These are phyloP conservation scores for Leucogyrophana mollusca DNA, from an alignment of 768 basidiomycete genomes.

Conservation along the genomic window DNA sequence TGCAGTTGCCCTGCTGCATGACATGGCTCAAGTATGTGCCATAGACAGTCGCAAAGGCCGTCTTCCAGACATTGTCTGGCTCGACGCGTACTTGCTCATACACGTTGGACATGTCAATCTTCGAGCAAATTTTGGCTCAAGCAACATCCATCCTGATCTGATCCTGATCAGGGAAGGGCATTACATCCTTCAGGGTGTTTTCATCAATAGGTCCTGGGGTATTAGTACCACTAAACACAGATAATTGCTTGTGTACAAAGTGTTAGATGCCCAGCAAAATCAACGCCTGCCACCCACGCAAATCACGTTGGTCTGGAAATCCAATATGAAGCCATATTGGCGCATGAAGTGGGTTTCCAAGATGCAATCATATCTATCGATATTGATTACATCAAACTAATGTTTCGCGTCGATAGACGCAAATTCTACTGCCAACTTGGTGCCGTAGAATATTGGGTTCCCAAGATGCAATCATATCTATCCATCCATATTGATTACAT, in stretches of 20 bases:
- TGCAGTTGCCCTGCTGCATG: no score
- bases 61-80: slow-evolving; percentile 15
- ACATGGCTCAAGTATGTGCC: slow-evolving; percentile 39
- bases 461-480: slow-evolving; percentile 34
- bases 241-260: no score
- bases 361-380: slow-evolving; percentile 35
- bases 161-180: no score
- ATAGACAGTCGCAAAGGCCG: slow-evolving; percentile 32
- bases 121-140: no score
- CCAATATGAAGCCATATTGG: slow-evolving; percentile 16
- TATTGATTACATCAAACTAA: slow-evolving; percentile 35
- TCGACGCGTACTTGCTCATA: slow-evolving; percentile 17
- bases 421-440: slow-evolving; percentile 9
- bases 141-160: no score
- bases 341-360: slow-evolving; percentile 33
- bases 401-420: background rate
- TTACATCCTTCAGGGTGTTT: no score
- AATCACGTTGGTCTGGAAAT: no score
- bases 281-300: no score
- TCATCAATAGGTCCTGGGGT: no score
- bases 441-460: slow-evolving; percentile 32
- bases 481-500: slow-evolving; percentile 34
- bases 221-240: no score
- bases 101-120: slow-evolving; percentile 16
- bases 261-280: no score